These are phyloP conservation scores for Suhomyces emberorum DNA, from an alignment of 805 yeast genomes.

Conservation along the genomic window DNA sequence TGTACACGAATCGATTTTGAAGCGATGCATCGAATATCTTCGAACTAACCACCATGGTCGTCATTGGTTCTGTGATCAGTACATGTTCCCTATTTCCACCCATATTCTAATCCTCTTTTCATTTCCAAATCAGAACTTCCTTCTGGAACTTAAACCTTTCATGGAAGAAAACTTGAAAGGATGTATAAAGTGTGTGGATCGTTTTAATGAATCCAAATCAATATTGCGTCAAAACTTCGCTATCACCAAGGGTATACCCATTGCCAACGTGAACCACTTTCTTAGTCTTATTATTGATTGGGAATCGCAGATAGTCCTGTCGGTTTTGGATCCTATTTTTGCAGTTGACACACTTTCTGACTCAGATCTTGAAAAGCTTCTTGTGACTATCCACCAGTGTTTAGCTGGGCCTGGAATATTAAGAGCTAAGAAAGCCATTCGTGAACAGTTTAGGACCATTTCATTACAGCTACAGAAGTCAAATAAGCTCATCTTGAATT, in stretches of 20 bases:
- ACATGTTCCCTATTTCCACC: slow-evolving; percentile 45
- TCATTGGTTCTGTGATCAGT: slow-evolving; percentile 60
- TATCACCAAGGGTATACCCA: slow-evolving; percentile 42
- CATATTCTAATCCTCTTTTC: slow-evolving; percentile 61
- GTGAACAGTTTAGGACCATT: slow-evolving; percentile 5
- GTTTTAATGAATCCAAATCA: slow-evolving; percentile 54
- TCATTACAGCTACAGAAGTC: neutral
- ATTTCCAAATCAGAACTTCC: slow-evolving; percentile 47
- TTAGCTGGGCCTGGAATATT: slow-evolving; percentile 8
- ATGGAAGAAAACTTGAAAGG: slow-evolving; percentile 38
- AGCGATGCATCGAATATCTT: slow-evolving; percentile 23
- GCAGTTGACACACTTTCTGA: too few species aligned
- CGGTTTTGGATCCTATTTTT: too few species aligned
- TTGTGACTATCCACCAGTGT: slow-evolving; percentile 3
- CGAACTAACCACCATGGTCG: slow-evolving; percentile 13
- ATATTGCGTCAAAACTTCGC: slow-evolving; percentile 51
- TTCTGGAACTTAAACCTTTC: slow-evolving; percentile 39
- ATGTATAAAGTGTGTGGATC: slow-evolving; percentile 54
- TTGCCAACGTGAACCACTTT: slow-evolving; percentile 28
- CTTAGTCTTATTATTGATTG: slow-evolving; percentile 33
- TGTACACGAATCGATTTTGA: slow-evolving; percentile 26
- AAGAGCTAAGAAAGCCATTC: slow-evolving; percentile 2
- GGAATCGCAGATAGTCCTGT: slow-evolving; percentile 24
- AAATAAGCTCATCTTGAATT: neutral
- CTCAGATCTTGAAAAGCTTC: neutral